Conservation (phyloP, 371 early-diverging fungal species). For the Mucor piriformis region DNA sequence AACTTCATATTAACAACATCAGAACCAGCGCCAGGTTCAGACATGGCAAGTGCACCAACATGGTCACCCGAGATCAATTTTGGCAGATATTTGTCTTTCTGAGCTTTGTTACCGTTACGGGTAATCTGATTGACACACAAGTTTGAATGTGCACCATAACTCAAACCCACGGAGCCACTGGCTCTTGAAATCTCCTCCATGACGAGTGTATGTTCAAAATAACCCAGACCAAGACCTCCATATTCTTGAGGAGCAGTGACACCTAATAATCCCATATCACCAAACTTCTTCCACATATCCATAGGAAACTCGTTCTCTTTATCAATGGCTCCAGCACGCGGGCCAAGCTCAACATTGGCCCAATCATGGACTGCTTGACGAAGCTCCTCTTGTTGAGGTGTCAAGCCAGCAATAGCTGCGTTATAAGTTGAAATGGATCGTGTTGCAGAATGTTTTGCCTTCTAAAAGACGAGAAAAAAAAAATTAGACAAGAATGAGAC, state of each 20-base stretch:
- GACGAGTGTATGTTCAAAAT: constrained; percentile 88
- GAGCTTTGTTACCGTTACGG: constrained; percentile 88
- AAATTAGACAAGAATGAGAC: neutral
- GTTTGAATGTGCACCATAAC: constrained; percentile 97
- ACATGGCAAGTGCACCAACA: constrained; percentile 96
- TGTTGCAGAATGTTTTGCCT: neutral
- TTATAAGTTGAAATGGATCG: constrained; percentile 64
- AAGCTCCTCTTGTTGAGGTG: constrained; percentile 75
- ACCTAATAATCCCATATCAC: constrained; percentile 95
- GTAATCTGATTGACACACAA: constrained; percentile 97
- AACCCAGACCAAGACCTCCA: constrained; percentile 92
- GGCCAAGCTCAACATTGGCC: constrained; percentile 83
- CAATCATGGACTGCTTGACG: constrained; percentile 77
- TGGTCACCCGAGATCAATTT: constrained; percentile 90
- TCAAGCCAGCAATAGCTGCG: constrained; percentile 73
- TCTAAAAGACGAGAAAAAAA: neutral
- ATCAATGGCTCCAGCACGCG: constrained; percentile 86
- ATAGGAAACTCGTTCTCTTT: constrained; percentile 85
- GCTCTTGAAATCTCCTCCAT: constrained; percentile 95
- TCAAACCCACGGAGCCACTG: constrained; percentile 90
- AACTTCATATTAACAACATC: constrained; percentile 96
- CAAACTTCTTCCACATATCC: constrained; percentile 97
- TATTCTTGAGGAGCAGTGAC: constrained; percentile 62
- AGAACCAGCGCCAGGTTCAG: constrained; percentile 89
- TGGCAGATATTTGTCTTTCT: constrained; percentile 92